phyloP scores from a whole-genome alignment of 805 yeast species.

The Wickerhamiella shivajii region DNA sequence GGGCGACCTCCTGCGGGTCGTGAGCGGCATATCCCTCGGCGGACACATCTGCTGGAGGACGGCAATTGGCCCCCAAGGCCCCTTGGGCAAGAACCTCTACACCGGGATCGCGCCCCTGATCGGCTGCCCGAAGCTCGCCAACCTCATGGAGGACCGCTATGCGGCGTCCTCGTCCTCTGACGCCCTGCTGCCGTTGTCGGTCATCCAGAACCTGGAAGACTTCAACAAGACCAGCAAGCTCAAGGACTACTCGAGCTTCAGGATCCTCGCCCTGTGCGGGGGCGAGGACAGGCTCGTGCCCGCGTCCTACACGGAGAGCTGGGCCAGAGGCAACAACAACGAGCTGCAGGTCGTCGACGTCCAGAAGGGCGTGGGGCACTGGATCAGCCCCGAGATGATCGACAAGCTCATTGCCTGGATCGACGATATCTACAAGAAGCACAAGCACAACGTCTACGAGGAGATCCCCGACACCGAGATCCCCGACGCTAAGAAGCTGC shows the following conservation, averaged over 20 bases:
- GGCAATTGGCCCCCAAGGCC: conserved; percentile 30
- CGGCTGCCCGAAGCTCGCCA: conserved; percentile 35
- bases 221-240: conserved; percentile 1
- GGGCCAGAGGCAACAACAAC: conserved; percentile 18
- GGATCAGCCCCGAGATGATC: conserved; percentile 21
- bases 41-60: conserved; percentile 40
- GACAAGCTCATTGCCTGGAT: conserved; percentile 19
- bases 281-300: conserved; percentile 27
- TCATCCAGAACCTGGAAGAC: conserved; percentile 8
- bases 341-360: conserved; percentile 16
- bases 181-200: conserved; percentile 2
- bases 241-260: conserved; percentile 7
- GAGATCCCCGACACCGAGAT: not conserved
- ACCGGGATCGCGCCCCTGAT: conserved; percentile 34
- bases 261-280: conserved; percentile 24
- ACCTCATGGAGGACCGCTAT: conserved; percentile 31
- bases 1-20: conserved; percentile 21
- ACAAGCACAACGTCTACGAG: not conserved
- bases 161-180: not conserved
- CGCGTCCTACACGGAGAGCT: conserved; percentile 21
- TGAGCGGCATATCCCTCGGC: conserved; percentile 41
- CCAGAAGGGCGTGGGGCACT: conserved; percentile 23
- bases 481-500: conserved; percentile 1
- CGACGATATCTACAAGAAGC: not conserved
- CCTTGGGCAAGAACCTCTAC: conserved; percentile 16